phyloP scores from a whole-genome alignment of 148 eudicot species.

The Rhododendron henanense region DNA sequence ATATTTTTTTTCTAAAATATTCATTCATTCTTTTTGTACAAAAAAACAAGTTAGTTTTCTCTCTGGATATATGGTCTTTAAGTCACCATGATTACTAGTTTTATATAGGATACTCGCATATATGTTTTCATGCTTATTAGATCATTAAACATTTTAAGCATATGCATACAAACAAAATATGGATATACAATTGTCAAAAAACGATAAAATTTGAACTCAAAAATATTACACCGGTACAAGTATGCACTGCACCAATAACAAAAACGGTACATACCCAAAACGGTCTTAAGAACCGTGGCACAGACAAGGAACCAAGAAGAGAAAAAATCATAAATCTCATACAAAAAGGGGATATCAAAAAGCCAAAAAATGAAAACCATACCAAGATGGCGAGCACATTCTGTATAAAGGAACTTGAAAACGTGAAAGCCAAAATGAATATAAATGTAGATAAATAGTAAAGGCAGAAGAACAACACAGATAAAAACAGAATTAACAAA shows the following conservation, averaged over 20 bases:
- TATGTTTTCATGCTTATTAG: not conserved
- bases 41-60: not conserved
- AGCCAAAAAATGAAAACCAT: not conserved
- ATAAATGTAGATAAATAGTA: not conserved
- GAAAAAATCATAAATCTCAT: not conserved
- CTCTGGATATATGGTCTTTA: not conserved
- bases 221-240: not conserved
- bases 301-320: not conserved
- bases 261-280: not conserved
- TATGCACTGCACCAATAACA: not conserved
- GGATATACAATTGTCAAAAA: not conserved
- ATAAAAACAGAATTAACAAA: not conserved
- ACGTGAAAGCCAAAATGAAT: not conserved
- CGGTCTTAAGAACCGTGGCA: not conserved
- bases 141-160: not conserved
- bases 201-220: not conserved
- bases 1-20: not conserved
- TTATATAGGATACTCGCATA: not conserved
- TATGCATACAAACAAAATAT: not conserved
- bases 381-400: not conserved
- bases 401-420: not conserved
- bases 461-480: not conserved
- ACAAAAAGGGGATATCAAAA: not conserved
- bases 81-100: not conserved
- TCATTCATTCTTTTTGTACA: not conserved